Conservation (phyloP, 768 basidiomycete species). For the Trametes coccinea region DNA sequence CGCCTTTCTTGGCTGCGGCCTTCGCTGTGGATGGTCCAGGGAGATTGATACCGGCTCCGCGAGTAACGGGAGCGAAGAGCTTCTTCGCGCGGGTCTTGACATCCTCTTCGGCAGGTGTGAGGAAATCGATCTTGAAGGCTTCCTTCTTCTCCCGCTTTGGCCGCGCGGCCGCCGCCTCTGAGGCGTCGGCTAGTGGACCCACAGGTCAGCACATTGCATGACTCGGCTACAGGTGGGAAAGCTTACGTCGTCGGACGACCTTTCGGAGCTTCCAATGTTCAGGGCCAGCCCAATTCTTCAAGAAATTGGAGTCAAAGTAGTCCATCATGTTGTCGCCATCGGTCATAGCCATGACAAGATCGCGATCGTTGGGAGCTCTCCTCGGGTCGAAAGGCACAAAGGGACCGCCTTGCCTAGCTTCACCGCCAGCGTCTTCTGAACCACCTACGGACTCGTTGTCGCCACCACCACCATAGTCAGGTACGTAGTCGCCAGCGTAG, state of each 20-base stretch:
- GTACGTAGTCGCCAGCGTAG: constrained; percentile 36
- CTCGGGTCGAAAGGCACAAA: constrained; percentile 87
- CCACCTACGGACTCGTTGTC: constrained; percentile 47
- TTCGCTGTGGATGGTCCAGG: constrained; percentile 36
- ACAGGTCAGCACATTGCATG: not conserved
- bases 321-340: constrained; percentile 68
- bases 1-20: constrained; percentile 36
- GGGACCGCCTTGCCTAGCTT: constrained; percentile 38
- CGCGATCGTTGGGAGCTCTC: constrained; percentile 69
- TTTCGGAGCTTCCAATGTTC: constrained; percentile 97
- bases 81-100: constrained; percentile 65
- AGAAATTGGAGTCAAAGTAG: constrained; percentile 85
- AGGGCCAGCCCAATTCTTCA: constrained; percentile 98
- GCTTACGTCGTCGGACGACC: constrained; percentile 74
- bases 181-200: constrained; percentile 43
- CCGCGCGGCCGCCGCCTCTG: constrained; percentile 52
- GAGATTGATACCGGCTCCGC: constrained; percentile 67
- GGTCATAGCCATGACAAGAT: constrained; percentile 85
- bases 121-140: constrained; percentile 80
- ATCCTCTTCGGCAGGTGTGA: constrained; percentile 57
- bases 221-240: not conserved
- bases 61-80: constrained; percentile 76
- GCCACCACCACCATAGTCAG: constrained; percentile 45
- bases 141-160: constrained; percentile 75
- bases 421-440: constrained; percentile 39